Base-by-base conservation (phyloP, 2,329 filamentous ascomycete genomes). In the Ophiocordyceps camponoti-saundersi region DNA sequence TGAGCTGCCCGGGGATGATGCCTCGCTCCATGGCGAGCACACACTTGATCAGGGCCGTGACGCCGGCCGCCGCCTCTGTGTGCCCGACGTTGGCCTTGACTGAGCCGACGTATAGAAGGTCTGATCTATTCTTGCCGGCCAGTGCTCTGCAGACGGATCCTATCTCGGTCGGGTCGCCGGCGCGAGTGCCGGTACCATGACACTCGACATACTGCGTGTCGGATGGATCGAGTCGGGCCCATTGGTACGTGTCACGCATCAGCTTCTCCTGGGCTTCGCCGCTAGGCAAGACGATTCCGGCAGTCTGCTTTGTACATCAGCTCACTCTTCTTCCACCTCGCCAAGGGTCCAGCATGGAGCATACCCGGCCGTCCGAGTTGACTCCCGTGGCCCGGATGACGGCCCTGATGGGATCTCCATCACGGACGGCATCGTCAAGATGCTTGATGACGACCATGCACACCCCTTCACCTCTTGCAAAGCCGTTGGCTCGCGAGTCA, bases 21-120 rank as follows among this genome's bases (percentile, higher is more conserved):
- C 49, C 29, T 42, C 47, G 44, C 20, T 51, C 46, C 13, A 54
- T 43, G 18, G 47, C 47, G n/a, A 51, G 41, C 6, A 49, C 40
- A 12, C 40, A 42, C 32, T 53, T 53, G 26, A 51, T 40, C 8
- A 54, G 6, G 12, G 45, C 42, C 3, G 50, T 48, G 1, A 52
- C 39, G 7, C 50, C 53, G 13, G 41, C 41, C 6, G 45, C 48
- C 6, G 42, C 48, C 23, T 51, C 54, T 7, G 46, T 43, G 21
- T 56, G 54, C 0, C 54, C 54, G 16, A 55, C 45, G 21, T 52
- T 52, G 2, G 52, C 48, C 36, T 55, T 55, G 1, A 55, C 46
- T 20, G 52, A 51, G 6, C 50, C 53, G 30, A 18, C 20, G 44
- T 39, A 39, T 3, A 45, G 30, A 5, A n/a, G 3, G 11, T 8